phyloP scores from a whole-genome alignment of 2,329 filamentous ascomycete species.

The Ophiostoma populinum region DNA sequence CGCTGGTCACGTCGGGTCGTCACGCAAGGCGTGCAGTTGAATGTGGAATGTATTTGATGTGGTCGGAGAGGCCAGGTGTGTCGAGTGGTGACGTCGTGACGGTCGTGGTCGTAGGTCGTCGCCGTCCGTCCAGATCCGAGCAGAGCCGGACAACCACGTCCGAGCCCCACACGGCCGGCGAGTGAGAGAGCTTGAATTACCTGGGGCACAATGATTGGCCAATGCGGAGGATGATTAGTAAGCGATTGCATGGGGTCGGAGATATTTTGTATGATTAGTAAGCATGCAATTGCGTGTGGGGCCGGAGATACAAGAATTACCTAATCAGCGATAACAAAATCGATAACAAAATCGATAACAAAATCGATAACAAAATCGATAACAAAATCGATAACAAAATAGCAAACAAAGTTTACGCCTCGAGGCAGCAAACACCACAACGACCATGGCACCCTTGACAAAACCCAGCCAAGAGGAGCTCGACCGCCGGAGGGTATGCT shows the following conservation, averaged over 20 bases:
- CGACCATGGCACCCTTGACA: conserved; percentile 23
- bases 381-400: conserved; percentile 3
- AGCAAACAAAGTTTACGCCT: background rate
- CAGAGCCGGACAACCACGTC: conserved; percentile 9
- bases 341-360: conserved; percentile 1
- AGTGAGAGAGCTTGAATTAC: conserved; percentile 12
- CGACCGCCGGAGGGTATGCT: conserved; percentile 40
- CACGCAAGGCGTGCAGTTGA: too few species aligned
- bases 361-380: background rate
- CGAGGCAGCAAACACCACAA: background rate
- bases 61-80: too few species aligned
- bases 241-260: too few species aligned
- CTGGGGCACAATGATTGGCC: conserved; percentile 6
- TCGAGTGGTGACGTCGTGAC: too few species aligned
- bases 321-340: background rate
- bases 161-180: conserved; percentile 8
- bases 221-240: too few species aligned
- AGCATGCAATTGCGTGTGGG: background rate
- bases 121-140: conserved; percentile 13
- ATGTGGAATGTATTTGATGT: too few species aligned
- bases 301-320: background rate
- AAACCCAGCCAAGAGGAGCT: conserved; percentile 37
- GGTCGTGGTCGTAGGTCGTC: too few species aligned
- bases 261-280: too few species aligned
- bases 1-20: too few species aligned